phyloP scores from a whole-genome alignment of 1,139 yeast genomes.

The Lodderomyces parapsilosis region DNA sequence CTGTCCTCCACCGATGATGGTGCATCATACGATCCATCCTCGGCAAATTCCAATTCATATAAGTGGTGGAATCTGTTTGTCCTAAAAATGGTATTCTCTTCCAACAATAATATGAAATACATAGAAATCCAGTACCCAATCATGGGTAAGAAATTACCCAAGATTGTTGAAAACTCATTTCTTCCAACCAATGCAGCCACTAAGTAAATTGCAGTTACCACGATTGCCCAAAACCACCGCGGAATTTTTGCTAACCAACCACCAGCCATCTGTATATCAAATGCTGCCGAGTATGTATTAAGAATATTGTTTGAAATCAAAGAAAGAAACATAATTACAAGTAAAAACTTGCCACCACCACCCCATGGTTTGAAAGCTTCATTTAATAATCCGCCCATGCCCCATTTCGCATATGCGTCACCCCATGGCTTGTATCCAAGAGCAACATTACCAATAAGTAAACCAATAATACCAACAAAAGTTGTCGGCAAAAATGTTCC shows the following conservation, averaged over 20 bases:
- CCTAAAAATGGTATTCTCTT: slow-evolving; percentile 76
- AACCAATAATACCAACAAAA: slow-evolving; percentile 74
- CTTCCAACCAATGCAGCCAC: slow-evolving; percentile 77
- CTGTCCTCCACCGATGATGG: not conserved
- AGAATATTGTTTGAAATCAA: slow-evolving; percentile 73
- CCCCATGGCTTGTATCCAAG: slow-evolving; percentile 59
- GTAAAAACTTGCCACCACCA: slow-evolving; percentile 74
- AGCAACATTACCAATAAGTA: slow-evolving; percentile 71
- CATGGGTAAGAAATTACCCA: slow-evolving; percentile 92
- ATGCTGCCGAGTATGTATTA: slow-evolving; percentile 82
- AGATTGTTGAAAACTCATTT: slow-evolving; percentile 67
- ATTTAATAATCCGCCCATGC: slow-evolving; percentile 77
- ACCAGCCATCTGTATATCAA: slow-evolving; percentile 74
- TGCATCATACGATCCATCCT: slow-evolving; percentile 1
- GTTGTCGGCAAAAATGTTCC: slow-evolving; percentile 73
- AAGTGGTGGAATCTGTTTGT: slow-evolving; percentile 47
- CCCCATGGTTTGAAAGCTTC: slow-evolving; percentile 75
- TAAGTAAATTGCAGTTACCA: slow-evolving; percentile 63
- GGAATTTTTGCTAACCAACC: slow-evolving; percentile 63
- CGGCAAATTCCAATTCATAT: slow-evolving; percentile 51
- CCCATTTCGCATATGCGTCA: slow-evolving; percentile 54
- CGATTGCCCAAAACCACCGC: slow-evolving; percentile 74
- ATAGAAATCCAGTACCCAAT: slow-evolving; percentile 92
- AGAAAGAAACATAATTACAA: slow-evolving; percentile 67
- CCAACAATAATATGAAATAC: slow-evolving; percentile 68